Evolutionary conservation across 2,329 filamentous ascomycete species (phyloP), one percentile per base, ranked within the genome.

Genomic region (Fusarium bactridioides): DNA sequence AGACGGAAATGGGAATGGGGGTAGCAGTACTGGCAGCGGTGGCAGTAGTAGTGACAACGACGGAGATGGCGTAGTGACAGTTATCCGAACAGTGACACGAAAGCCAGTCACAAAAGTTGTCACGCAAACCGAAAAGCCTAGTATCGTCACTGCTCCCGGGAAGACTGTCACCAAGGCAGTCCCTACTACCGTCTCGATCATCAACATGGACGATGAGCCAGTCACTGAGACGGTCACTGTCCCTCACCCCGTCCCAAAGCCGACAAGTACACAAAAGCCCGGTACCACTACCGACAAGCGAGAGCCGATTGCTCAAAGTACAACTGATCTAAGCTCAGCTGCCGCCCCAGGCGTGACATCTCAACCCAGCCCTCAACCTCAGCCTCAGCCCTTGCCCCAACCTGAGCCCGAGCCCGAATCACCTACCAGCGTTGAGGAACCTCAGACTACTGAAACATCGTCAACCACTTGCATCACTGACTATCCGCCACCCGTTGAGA

Each of bases 61-160:
- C 38, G 65, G 70, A 38, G 68, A 74, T 27, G 67, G 50, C 40
- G 68, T 74, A 9, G 78, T 82, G 47, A 83, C 81, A 2, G 77
- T 83, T 21, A 77, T 80, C 33, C 71, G 81, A 61, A 83, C 82
- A 7, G 75, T 82, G 19, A 78, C 77, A 21, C 64, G 75, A 51
- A 72, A 76, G 3, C 74, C 80, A 3, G 59, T 77, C 40, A 81
- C 78, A 6, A 67, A 76, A 9, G 72, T 72, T 18, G 62, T 81
- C 61, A 79, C 77, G 9, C 63, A 74, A 40, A 80, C 78, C 11
- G 74, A 65, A 21, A 61, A 76, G 16, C 74, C 76, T 3, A 55
- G 73, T 19, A 81, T 79, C 1, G 63, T 82, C 47, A 80, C 79
- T 13, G 62, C 53, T 5, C 70, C 75, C 19, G 66, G 69, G 19